Conservation (phyloP, 176 grass and related monocot species). For the Oryza officinalis region DNA sequence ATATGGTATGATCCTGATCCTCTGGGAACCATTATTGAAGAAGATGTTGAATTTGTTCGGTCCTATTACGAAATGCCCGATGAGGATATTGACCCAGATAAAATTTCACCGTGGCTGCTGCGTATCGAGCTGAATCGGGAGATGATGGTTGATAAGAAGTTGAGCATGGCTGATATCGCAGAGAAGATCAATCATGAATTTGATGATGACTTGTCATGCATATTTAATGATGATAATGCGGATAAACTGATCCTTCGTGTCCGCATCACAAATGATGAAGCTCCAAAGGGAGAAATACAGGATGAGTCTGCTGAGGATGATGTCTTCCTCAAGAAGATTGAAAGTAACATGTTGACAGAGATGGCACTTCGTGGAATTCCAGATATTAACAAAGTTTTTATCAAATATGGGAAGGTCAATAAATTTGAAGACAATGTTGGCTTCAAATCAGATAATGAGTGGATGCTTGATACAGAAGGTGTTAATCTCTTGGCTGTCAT, state of each 20-base stretch:
- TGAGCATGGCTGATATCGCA: conserved; percentile 97
- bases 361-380: conserved; percentile 98
- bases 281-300: conserved; percentile 90
- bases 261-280: conserved; percentile 95
- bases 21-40: conserved; percentile 85
- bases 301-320: conserved; percentile 97
- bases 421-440: conserved; percentile 75
- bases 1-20: conserved; percentile 98
- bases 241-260: conserved; percentile 98
- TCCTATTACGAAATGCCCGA: conserved; percentile 99
- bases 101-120: conserved; percentile 92
- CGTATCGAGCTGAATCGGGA: conserved; percentile 96
- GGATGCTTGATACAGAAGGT: conserved; percentile 99
- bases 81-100: conserved; percentile 88
- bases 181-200: conserved; percentile 98
- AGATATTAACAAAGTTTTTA: conserved; percentile 98
- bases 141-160: conserved; percentile 99
- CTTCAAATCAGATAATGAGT: conserved; percentile 79
- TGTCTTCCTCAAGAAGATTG: conserved; percentile 90
- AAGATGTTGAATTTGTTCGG: conserved; percentile 92
- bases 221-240: conserved; percentile 99
- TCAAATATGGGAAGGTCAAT: conserved; percentile 78
- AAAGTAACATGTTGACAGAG: conserved; percentile 97
- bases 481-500: conserved; percentile 96
- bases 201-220: conserved; percentile 90